Evolutionary conservation across 2,329 filamentous ascomycete genomes (phyloP).

Genomic region (Epichloe aotearoae): DNA sequence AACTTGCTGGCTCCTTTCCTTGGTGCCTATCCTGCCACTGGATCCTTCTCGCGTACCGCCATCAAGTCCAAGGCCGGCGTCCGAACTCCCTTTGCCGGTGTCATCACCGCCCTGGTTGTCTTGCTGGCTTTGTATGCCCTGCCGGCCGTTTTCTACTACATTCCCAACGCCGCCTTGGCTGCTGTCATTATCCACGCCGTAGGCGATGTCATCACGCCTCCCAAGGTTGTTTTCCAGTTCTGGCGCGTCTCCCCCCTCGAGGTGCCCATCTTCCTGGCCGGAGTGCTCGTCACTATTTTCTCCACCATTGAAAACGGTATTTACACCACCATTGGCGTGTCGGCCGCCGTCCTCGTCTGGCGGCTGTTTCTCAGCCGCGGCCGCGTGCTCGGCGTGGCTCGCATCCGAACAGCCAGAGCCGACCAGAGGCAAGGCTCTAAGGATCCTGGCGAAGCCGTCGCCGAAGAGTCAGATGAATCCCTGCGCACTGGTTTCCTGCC

Average conservation of each 20-base stretch:
- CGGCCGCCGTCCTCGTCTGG: constrained; percentile 59
- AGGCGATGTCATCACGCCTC: constrained; percentile 71
- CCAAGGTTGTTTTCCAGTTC: constrained; percentile 74
- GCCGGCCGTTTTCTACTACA: constrained; percentile 77
- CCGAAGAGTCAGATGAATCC: constrained; percentile 33
- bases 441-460: constrained; percentile 13
- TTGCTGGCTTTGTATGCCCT: constrained; percentile 78
- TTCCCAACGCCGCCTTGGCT: constrained; percentile 61
- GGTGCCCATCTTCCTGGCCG: constrained; percentile 72
- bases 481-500: constrained; percentile 32
- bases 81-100: constrained; percentile 71
- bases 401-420: constrained; percentile 69
- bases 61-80: constrained; percentile 94
- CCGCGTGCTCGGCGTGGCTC: constrained; percentile 64
- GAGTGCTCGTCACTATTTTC: constrained; percentile 74
- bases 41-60: constrained; percentile 80
- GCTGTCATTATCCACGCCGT: constrained; percentile 88
- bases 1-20: constrained; percentile 69
- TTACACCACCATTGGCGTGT: constrained; percentile 64
- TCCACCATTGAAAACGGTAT: constrained; percentile 72
- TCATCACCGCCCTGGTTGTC: constrained; percentile 72
- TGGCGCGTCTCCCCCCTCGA: constrained; percentile 77
- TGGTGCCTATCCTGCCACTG: constrained; percentile 73
- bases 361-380: constrained; percentile 67
- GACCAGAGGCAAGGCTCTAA: constrained; percentile 20